A percentile compares a stretch with the other conserved stretches of the same genome.
These are phyloP conservation scores for Diaporthe longicolla DNA, from an alignment of 2,329 filamentous ascomycete genomes.

Conservation along the genomic window DNA sequence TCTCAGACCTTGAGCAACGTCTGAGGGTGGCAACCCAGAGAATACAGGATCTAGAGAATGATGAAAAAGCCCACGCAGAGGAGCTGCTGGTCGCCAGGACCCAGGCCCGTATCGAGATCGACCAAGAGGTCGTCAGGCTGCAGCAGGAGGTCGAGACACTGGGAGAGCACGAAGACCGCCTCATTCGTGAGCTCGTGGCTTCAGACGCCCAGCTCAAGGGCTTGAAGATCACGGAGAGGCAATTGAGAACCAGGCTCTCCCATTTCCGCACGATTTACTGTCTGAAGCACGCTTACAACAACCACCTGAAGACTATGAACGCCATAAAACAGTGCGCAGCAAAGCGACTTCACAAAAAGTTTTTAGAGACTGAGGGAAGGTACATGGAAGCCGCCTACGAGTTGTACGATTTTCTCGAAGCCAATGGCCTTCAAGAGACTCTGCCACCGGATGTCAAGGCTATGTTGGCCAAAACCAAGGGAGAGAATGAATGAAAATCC, in stretches of 20 bases:
- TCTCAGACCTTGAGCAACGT: constrained; percentile 18
- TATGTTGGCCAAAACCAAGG: neutral
- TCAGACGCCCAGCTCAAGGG: constrained; percentile 20
- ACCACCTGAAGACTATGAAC: constrained; percentile 16
- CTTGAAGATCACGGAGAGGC: neutral
- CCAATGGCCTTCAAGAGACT: constrained; percentile 5
- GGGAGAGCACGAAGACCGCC: constrained; percentile 11
- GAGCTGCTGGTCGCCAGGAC: constrained; percentile 5
- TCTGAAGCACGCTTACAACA: constrained; percentile 10
- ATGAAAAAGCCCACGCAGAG: neutral
- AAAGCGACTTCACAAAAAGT: constrained; percentile 7
- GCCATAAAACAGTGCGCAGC: neutral
- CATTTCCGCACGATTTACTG: constrained; percentile 17
- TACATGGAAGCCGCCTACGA: constrained; percentile 17
- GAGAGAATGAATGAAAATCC: neutral
- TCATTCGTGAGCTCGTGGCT: constrained; percentile 12
- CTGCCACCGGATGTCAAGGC: neutral
- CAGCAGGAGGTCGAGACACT: constrained; percentile 18
- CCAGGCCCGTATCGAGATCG: constrained; percentile 3
- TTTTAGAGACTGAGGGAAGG: neutral
- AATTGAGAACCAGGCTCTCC: constrained; percentile 9
- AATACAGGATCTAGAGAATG: neutral
- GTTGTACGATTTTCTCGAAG: constrained; percentile 26
- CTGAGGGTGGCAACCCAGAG: constrained; percentile 1
- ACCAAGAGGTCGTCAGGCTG: constrained; percentile 20